Percentiles rank a stretch among this genome's conserved stretches.
These are phyloP conservation scores for Mycena rosella DNA, from an alignment of 768 basidiomycete genomes.

Conservation along the genomic window DNA sequence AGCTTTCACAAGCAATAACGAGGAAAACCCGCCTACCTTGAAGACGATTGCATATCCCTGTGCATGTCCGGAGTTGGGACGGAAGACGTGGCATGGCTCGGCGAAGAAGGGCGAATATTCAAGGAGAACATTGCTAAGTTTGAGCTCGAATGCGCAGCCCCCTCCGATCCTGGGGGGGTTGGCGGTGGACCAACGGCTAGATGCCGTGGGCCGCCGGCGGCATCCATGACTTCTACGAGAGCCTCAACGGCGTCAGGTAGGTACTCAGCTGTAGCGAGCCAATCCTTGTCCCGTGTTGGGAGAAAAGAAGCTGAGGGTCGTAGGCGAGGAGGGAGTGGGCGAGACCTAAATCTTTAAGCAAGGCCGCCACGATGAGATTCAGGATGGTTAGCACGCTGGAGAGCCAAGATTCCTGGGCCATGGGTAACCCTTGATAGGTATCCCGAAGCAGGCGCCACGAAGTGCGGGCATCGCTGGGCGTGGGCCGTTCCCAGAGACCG, in stretches of 20 bases:
- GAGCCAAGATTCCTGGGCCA: not conserved
- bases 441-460: not conserved
- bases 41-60: slow-evolving; percentile 2
- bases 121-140: slow-evolving; percentile 6
- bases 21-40: not conserved
- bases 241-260: not conserved
- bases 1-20: not conserved
- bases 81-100: not conserved
- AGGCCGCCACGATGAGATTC: not conserved
- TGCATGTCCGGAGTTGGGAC: not conserved
- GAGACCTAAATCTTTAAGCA: not conserved
- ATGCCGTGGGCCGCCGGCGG: not conserved
- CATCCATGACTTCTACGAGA: not conserved
- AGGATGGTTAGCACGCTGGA: not conserved
- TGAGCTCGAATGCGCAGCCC: not conserved
- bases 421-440: not conserved
- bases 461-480: not conserved
- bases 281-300: slow-evolving; percentile 1
- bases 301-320: not conserved
- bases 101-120: not conserved
- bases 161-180: not conserved
- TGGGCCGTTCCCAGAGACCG: not conserved
- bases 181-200: not conserved
- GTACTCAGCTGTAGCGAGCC: not conserved
- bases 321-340: not conserved